Evolutionary conservation across 768 basidiomycete genomes (phyloP).

Genomic region (Amanita pallidorosea): DNA sequence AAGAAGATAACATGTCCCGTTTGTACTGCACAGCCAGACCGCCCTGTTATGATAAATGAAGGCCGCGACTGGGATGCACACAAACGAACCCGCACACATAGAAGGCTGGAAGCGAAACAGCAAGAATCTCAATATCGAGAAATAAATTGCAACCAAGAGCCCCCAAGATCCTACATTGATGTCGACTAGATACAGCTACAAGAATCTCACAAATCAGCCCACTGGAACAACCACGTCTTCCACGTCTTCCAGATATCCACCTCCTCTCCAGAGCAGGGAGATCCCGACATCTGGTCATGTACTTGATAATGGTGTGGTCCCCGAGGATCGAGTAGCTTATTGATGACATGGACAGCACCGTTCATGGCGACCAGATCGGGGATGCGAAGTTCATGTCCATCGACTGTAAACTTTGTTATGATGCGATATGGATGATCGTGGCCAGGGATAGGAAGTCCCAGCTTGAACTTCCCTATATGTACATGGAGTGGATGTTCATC

Average conservation of each 20-base stretch:
- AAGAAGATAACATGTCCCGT: conserved; percentile 47
- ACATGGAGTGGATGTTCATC: conserved; percentile 33
- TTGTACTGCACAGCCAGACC: conserved; percentile 47
- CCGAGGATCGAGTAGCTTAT: conserved; percentile 30
- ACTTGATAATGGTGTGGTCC: conserved; percentile 10
- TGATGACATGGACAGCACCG: conserved; percentile 44
- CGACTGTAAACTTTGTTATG: conserved; percentile 28
- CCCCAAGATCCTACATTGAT: neutral
- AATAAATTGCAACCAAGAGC: neutral
- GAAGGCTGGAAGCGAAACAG: conserved; percentile 27
- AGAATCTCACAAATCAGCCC: conserved; percentile 20
- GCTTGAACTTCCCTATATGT: conserved; percentile 34
- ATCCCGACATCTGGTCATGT: conserved; percentile 3
- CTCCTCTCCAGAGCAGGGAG: conserved; percentile 1
- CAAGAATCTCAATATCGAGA: neutral
- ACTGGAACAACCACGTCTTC: conserved; percentile 41
- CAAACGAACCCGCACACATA: conserved; percentile 43
- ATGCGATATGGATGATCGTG: conserved; percentile 17
- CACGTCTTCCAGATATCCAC: conserved; percentile 24
- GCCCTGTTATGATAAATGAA: conserved; percentile 60
- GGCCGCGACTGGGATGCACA: conserved; percentile 47
- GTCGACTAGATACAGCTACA: neutral
- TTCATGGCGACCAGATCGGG: conserved; percentile 44
- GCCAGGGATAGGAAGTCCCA: conserved; percentile 27
- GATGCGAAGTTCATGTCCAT: conserved; percentile 24